These are phyloP conservation scores for Prunus mume DNA, from an alignment of 306 rosid species.

Conservation along the genomic window DNA sequence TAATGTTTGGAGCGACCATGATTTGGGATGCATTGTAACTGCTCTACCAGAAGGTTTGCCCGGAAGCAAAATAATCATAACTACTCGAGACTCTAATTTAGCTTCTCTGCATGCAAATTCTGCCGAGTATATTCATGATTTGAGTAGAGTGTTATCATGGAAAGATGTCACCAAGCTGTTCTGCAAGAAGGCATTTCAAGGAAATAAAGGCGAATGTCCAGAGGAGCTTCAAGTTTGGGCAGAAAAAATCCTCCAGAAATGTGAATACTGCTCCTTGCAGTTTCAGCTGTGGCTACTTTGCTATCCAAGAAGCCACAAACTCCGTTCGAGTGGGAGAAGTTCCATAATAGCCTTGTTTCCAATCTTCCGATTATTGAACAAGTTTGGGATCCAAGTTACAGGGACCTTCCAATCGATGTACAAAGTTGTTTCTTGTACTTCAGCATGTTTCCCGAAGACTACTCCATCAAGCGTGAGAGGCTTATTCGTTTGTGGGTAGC, in stretches of 20 bases:
- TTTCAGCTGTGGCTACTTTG: not conserved
- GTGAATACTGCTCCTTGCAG: not conserved
- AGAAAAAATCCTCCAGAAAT: not conserved
- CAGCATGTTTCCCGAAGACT: slow-evolving; percentile 7
- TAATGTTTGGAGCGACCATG: not conserved
- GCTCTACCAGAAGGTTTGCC: slow-evolving; percentile 2
- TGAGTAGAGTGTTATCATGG: not conserved
- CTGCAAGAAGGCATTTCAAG: slow-evolving; percentile 5
- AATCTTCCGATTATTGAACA: not conserved
- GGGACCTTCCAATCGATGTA: not conserved
- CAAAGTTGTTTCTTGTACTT: not conserved
- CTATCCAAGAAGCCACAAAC: not conserved
- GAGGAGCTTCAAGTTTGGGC: not conserved
- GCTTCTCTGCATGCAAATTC: not conserved
- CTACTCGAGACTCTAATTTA: not conserved
- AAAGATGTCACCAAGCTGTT: not conserved
- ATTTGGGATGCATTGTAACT: not conserved
- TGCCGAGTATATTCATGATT: slow-evolving; percentile 2
- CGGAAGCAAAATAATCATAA: slow-evolving; percentile 7
- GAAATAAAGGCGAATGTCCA: not conserved
- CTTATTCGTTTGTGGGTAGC: slow-evolving; percentile 14
- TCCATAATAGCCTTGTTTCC: not conserved
- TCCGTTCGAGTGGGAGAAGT: not conserved
- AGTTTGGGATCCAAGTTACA: slow-evolving; percentile 4
- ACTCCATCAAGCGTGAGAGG: slow-evolving; percentile 2